A percentile compares a stretch with the other conserved stretches of the same genome.
Evolutionary conservation across 1,284 basidiomycete genomes (phyloP).

Genomic region (Apiotrichum gamsii): DNA sequence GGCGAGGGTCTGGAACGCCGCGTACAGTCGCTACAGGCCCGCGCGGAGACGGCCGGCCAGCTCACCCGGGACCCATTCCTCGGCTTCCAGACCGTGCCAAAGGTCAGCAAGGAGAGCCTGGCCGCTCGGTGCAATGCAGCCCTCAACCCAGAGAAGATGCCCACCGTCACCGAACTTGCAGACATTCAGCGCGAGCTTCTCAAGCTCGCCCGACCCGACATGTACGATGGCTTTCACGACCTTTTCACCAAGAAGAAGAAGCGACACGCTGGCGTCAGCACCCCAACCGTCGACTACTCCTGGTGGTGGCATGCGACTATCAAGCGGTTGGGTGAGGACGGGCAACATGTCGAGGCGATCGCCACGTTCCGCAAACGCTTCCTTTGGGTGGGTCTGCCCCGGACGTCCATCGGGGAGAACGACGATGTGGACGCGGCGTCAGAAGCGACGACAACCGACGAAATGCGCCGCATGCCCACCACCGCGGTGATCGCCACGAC

Average conservation of each 20-base stretch:
- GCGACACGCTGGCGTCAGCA: slow-evolving; percentile 3
- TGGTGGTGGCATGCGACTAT: slow-evolving; percentile 33
- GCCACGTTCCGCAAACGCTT: slow-evolving; percentile 22
- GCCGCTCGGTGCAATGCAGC: background rate
- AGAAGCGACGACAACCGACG: background rate
- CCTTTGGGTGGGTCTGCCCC: slow-evolving; percentile 32
- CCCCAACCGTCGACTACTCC: slow-evolving; percentile 6
- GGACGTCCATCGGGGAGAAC: background rate
- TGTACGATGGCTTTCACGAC: slow-evolving; percentile 12
- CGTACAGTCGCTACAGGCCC: background rate
- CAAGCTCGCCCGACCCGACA: slow-evolving; percentile 3
- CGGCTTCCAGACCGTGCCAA: too few relatives aligned
- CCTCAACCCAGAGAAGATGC: slow-evolving; percentile 3
- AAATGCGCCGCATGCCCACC: slow-evolving; percentile 16
- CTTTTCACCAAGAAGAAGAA: slow-evolving; percentile 11
- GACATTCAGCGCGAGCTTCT: slow-evolving; percentile 14
- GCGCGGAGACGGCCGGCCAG: too few relatives aligned
- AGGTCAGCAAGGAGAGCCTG: too few relatives aligned
- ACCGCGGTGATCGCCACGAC: slow-evolving; percentile 25
- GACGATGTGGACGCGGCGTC: background rate
- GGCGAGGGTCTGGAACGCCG: slow-evolving; percentile 1
- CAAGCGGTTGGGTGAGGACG: slow-evolving; percentile 15
- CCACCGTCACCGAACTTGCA: slow-evolving; percentile 10
- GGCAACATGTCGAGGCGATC: slow-evolving; percentile 20
- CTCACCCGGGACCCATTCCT: background rate